These are phyloP conservation scores for Meripilus lineatus DNA, from an alignment of 1,284 basidiomycete species.

Conservation along the genomic window DNA sequence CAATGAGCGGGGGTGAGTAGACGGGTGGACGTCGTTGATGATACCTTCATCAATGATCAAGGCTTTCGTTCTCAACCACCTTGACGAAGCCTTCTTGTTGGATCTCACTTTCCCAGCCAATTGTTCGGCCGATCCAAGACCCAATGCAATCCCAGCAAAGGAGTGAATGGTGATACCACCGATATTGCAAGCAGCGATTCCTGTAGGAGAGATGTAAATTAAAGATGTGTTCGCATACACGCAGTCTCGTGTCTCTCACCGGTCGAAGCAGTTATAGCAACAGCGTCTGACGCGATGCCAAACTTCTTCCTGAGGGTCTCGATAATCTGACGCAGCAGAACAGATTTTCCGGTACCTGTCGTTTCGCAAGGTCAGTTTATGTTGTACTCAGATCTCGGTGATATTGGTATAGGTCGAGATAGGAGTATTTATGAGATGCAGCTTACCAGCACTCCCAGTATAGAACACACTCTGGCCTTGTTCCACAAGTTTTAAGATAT, in stretches of 20 bases:
- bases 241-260: constrained; percentile 34
- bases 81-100: constrained; percentile 59
- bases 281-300: constrained; percentile 42
- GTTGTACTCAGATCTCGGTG: too few species aligned
- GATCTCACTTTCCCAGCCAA: constrained; percentile 61
- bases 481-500: constrained; percentile 75
- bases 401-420: too few species aligned
- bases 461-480: constrained; percentile 86
- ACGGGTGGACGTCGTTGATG: constrained; percentile 18
- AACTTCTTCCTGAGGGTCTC: constrained; percentile 47
- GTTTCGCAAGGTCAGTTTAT: too few species aligned
- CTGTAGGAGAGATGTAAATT: constrained; percentile 26
- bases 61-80: constrained; percentile 75
- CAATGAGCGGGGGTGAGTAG: neutral
- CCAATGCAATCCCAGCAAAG: constrained; percentile 86
- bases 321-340: constrained; percentile 86
- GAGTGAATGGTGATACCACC: constrained; percentile 89
- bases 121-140: constrained; percentile 52
- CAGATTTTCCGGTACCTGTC: constrained; percentile 88
- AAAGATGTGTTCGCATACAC: neutral
- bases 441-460: constrained; percentile 91
- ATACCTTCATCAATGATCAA: constrained; percentile 92
- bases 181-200: constrained; percentile 90
- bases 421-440: too few species aligned
- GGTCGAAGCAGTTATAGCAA: constrained; percentile 89